Base-by-base conservation (phyloP, 2,329 filamentous ascomycete species). In the Fusarium metavorans region DNA sequence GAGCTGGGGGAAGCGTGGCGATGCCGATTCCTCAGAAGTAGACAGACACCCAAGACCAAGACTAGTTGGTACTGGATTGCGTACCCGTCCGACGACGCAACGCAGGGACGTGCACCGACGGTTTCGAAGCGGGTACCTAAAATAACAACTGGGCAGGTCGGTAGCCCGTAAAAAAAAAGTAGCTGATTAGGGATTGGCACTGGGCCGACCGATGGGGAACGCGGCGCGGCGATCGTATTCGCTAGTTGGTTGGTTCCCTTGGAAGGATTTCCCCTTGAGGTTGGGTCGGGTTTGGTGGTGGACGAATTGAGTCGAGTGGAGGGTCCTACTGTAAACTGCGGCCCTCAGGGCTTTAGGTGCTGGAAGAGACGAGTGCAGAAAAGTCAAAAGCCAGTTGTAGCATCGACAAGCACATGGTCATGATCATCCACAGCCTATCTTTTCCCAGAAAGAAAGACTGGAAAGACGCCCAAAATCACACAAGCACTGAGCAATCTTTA, bases 161-260 rank as follows among this genome's bases (percentile, higher is more conserved):
- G 65, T 34, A 27, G 43, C 43, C 43, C 43, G 43, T 48, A 48
- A 48, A 68, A 48, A 48, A 48, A 68, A 61, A 63, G 45, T 30
- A 50, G 45, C 27, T 48, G 23, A 23, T 48, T 30, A 68, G 41
- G 69, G 69, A 68, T 43, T 73, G 69, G 43, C 35, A 67, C 66
- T 43, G 20, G 41, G 13, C 11, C 20, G 41, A 14, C 41, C 59
- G 48, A 75, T 71, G 59, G 68, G 69, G 69, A 70, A 50, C 63
- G 64, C 68, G 64, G 68, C 64, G 58, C 30, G 68, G 65, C 68
- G 70, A 76, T 77, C 76, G 75, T 75, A 76, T 76, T 79, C 70
- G 76, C 70, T 78, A 78, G 74, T 52, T 52, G 48, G 48, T 52
- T 65, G 66, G 52, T 23, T 25, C 41, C 63, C 69, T 75, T 64